Base-by-base conservation (phyloP, 352 stramenopile genomes). In the Pythium chondricola region DNA sequence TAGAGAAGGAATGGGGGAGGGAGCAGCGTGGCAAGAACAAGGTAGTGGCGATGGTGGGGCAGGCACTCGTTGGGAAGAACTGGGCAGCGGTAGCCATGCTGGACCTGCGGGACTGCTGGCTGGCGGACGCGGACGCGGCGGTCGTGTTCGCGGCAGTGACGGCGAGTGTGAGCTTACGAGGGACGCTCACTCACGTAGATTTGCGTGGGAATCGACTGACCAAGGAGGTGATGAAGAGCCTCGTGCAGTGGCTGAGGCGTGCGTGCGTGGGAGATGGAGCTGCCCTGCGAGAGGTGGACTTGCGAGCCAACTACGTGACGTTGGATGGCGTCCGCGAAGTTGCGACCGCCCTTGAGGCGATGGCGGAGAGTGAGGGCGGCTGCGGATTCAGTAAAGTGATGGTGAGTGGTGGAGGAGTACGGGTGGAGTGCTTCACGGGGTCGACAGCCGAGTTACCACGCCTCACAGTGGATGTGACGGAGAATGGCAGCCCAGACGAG, bases 231-330 rank as follows among this genome's bases (percentile, higher is more conserved):
- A 70, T 76, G 48, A 55, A 53, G 6, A 29, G 42, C 0, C 38
- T 88, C 13, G 37, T 74, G 35, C 33, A 61, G 31, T 48, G 61
- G 63, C 55, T 38, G 3, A 52, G 54, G 13, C 40, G 32, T 24
- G 30, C 26, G 45, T 85, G 9, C 47, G 55, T 21, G 67, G n/a
- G n/a, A n/a, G n/a, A n/a, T n/a, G n/a, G n/a, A n/a, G n/a, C n/a
- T n/a, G n/a, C n/a, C n/a, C n/a, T n/a, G n/a, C n/a, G n/a, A n/a
- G n/a, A 88, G 43, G 33, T 91, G 6, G 71, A 87, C 51, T 51
- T 91, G 14, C 76, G 77, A 18, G 59, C 71, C n/a, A 91, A 91
- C 37, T 85, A 61, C 49, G 64, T 91, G 42, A 81, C 74, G 14
- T 60, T 85, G 2, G 74, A 88, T 42, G 76, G 76, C 9, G 56